Conservation (phyloP, 2,329 filamentous ascomycete genomes). For the Clathrospora elynae region DNA sequence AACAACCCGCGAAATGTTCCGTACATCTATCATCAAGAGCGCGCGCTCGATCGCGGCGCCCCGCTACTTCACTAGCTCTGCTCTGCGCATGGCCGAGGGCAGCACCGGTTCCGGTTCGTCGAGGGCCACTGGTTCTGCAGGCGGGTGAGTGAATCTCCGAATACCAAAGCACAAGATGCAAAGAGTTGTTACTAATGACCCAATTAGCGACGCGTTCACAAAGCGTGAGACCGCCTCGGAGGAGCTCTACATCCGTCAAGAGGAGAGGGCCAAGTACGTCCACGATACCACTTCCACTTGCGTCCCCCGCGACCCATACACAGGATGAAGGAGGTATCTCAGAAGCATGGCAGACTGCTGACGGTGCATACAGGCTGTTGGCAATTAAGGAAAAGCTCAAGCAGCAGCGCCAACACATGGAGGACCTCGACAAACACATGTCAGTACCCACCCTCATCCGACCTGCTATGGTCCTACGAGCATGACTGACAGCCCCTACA, state of each 20-base stretch:
- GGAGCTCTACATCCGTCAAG: constrained; percentile 80
- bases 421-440: constrained; percentile 87
- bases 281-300: background rate
- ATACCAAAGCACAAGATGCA: background rate
- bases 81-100: constrained; percentile 53
- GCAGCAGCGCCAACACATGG: constrained; percentile 80
- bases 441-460: constrained; percentile 52
- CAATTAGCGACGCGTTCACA: constrained; percentile 82
- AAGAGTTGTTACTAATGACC: constrained; percentile 11
- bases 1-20: constrained; percentile 39
- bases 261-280: constrained; percentile 81
- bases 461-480: background rate
- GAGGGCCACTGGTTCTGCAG: constrained; percentile 48
- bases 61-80: constrained; percentile 51
- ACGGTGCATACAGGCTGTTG: constrained; percentile 59
- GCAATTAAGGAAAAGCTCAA: constrained; percentile 71
- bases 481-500: constrained; percentile 48
- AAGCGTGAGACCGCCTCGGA: constrained; percentile 88
- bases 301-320: constrained; percentile 2
- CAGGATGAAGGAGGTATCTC: background rate
- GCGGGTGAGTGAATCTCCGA: constrained; percentile 36
- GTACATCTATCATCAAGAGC: constrained; percentile 49
- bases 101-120: constrained; percentile 52
- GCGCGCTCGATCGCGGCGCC: constrained; percentile 46
- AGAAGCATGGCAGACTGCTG: constrained; percentile 11